Base-by-base conservation (phyloP, 768 basidiomycete genomes). In the Macrolepiota albuminosa region DNA sequence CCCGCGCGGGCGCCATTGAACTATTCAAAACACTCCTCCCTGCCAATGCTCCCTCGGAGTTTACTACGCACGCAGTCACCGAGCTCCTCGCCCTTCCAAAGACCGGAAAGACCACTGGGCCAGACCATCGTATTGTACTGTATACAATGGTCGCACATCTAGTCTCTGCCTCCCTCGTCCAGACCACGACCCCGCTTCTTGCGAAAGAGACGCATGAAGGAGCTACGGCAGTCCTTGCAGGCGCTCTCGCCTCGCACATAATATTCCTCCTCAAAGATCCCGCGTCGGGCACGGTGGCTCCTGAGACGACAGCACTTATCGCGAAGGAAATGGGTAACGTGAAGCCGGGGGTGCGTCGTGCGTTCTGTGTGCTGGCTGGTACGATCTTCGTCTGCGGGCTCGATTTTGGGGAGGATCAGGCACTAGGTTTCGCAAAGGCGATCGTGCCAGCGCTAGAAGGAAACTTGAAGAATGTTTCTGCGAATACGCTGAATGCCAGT, bases 71-170 rank as follows among this genome's bases (percentile, higher is more conserved):
- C 1, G 79, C 85, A 11, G 79, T 86, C 2, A 76, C 76, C 9
- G 93, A 96, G 62, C 71, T 94, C 5, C 74, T 94, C 10, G 74
- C 76, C n/a, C 78, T 93, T 0, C 90, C 93, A 1, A 87, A 88
- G 65, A 72, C 86, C 0, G 90, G 93, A 24, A 99, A 97, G 77
- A 91, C 94, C 0, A 75, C 87, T 0, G 93, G 93, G 1, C 82
- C 90, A 2, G 96, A 96, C 58, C 94, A 98, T 69, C 86, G 95
- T 18, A 71, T 86, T 5, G 78, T 88, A 0, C 76, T 98, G 9
- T 95, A 93, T 73, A 80, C 84, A 1, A 93, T 98, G 86, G 78
- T 94, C 1, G 73, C 79, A 2, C 68, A 68, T 54, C 62, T 94
- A 1, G 71, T 75, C 0, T 81, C 81, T 14, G 64, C 75, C 3